Evolutionary conservation across 371 early-diverging fungal species (phyloP), one percentile per base, ranked within the genome.

Genomic region (Mortierella sp.): DNA sequence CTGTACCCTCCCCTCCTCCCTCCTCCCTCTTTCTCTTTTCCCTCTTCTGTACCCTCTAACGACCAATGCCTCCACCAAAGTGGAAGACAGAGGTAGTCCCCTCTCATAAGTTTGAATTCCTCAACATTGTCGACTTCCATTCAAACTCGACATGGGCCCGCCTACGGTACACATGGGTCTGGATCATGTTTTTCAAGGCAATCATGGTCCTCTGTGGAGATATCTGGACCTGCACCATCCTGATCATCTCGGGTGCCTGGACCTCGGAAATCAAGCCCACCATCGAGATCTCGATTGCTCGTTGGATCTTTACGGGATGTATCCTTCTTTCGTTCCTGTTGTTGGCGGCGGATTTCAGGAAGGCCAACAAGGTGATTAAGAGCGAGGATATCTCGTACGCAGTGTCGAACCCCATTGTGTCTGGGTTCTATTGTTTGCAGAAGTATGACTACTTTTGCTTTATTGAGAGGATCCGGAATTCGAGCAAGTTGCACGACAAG

Each of bases 61-160:
- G 45, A 13, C 47, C 43, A 19, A 77, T 73, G 73, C 24, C 64
- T 0, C 64, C 53, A 4, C 76, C 82, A 55, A 74, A 70, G n/a
- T 92, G 92, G 91, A 89, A 90, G 80, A 83, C 90, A 26, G 92
- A 91, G 77, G 85, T 85, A 55, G 86, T 88, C 53, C 71, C 79
- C n/a, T 91, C 89, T 53, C 90, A 92, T 85, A 91, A 89, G 79
- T 92, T 91, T 70, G 91, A 91, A 72, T 88, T 87, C 74, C 85
- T 91, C 74, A 87, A 78, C 47, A 67, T 72, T 8, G 11, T 65
- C 10, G 73, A 73, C 39, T 78, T 78, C 41, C 78, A 78, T 61
- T 52, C 55, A 16, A 31, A 41, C 41, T 73, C 78, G 7, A 11
- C 26, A 6, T 71, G 71, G 71, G n/a, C 71, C 24, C 63, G 47